phyloP scores from a whole-genome alignment of 345 rosid species.

The Mallotus nudiflorus region DNA sequence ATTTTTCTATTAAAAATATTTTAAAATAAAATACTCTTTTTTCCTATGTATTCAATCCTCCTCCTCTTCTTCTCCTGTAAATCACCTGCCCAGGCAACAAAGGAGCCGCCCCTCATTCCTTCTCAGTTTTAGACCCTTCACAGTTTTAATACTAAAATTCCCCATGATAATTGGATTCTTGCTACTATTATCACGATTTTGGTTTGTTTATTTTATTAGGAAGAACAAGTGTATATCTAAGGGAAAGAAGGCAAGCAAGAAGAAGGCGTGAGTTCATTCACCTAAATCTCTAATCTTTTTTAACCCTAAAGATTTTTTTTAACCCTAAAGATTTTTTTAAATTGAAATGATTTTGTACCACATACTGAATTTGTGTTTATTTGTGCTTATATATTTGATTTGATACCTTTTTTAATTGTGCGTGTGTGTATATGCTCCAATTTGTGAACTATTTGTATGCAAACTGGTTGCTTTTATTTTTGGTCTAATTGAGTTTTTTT shows the following conservation, averaged over 20 bases:
- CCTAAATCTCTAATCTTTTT: not conserved
- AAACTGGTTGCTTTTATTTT: not conserved
- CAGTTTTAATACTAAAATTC: too few species aligned
- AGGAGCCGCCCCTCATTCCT: too few species aligned
- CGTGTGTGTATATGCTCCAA: not conserved
- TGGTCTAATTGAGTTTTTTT: not conserved
- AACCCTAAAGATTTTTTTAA: too few species aligned
- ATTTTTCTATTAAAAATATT: too few species aligned
- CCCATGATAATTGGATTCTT: too few species aligned
- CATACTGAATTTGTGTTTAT: not conserved
- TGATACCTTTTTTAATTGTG: not conserved
- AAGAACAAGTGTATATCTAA: slow-evolving; percentile 60
- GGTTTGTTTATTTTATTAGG: slow-evolving; percentile 16
- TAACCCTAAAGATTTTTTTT: not conserved
- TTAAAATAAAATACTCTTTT: too few species aligned
- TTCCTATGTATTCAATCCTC: too few species aligned
- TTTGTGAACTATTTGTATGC: too few species aligned
- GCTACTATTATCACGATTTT: too few species aligned
- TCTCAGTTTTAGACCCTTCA: too few species aligned
- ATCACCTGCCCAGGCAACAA: too few species aligned
- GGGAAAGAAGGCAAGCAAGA: slow-evolving; percentile 60
- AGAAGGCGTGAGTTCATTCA: slow-evolving; percentile 48
- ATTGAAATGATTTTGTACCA: not conserved
- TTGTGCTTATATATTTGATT: not conserved
- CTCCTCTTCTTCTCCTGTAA: too few species aligned